Conservation (phyloP, 2,329 filamentous ascomycete species). For the Cercospora sp. region DNA sequence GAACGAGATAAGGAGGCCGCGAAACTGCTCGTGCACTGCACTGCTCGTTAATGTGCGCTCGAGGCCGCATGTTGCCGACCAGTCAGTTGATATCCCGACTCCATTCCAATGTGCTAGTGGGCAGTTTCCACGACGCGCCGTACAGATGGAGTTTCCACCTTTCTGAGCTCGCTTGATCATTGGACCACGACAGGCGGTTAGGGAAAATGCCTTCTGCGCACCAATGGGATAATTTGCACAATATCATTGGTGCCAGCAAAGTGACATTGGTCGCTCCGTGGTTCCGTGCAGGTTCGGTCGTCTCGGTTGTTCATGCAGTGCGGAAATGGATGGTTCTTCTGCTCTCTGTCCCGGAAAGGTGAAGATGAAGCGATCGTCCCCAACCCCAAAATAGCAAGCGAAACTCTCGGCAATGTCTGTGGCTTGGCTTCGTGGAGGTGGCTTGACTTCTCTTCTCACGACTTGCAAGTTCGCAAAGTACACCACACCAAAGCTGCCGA, state of each 20-base stretch:
- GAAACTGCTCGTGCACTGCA: not conserved
- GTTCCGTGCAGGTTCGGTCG: not conserved
- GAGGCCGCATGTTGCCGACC: not conserved
- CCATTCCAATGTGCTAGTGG: not conserved
- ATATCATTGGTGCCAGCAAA: not conserved
- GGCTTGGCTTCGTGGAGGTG: not conserved
- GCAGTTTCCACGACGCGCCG: not conserved
- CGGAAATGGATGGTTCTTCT: not conserved
- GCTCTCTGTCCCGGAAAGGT: not conserved
- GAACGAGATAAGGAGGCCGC: not conserved
- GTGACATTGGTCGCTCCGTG: not conserved
- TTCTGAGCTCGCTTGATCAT: not conserved
- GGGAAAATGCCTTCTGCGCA: not conserved
- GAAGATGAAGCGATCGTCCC: not conserved
- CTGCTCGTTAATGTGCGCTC: not conserved
- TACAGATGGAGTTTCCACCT: not conserved
- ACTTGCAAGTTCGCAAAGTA: not conserved
- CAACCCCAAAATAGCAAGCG: not conserved
- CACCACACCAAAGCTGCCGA: not conserved
- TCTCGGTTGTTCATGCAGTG: not conserved
- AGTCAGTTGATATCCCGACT: not conserved
- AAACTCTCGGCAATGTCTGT: not conserved
- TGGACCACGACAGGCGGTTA: conserved; percentile 7
- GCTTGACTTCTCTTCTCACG: not conserved
- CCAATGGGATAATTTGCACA: conserved; percentile 5